A percentile compares a stretch with the other conserved stretches of the same genome.
phyloP scores from a whole-genome alignment of 306 rosid genomes.

The Canavalia ensiformis region DNA sequence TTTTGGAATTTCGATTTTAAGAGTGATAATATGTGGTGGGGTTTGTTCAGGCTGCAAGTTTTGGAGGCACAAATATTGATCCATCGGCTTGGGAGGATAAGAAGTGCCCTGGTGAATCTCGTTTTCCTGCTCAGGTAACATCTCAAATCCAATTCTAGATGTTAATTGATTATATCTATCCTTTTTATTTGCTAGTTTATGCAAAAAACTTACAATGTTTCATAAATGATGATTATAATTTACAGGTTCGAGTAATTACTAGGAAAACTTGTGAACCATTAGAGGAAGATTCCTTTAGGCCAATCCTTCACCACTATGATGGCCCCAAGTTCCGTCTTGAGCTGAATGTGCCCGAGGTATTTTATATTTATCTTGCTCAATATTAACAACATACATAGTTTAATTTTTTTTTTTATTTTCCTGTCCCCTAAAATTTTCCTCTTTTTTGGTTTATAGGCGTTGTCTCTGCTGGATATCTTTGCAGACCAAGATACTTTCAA shows the following conservation, averaged over 20 bases:
- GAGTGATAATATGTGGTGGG: constrained; percentile 19
- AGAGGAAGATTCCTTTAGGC: constrained; percentile 99
- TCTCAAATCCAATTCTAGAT: constrained; percentile 11
- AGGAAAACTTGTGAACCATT: constrained; percentile 87
- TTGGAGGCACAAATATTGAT: constrained; percentile 95
- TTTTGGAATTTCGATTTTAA: neutral
- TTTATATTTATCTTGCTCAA: neutral
- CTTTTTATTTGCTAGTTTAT: neutral
- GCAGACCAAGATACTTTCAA: constrained; percentile 65
- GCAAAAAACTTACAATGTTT: constrained; percentile 12
- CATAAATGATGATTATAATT: neutral
- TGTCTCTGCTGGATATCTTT: constrained; percentile 93
- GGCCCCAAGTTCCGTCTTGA: constrained; percentile 99
- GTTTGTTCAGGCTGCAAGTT: constrained; percentile 85
- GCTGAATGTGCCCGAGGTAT: constrained; percentile 90
- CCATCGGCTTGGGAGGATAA: constrained; percentile 99
- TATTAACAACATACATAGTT: constrained; percentile 13
- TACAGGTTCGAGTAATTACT: constrained; percentile 80
- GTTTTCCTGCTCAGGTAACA: constrained; percentile 97
- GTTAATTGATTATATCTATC: neutral
- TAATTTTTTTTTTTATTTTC: neutral
- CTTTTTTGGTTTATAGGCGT: constrained; percentile 61
- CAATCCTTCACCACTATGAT: constrained; percentile 97
- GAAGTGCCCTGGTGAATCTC: constrained; percentile 93
- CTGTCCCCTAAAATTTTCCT: constrained; percentile 33